Conservation (phyloP, 371 early-diverging fungal species). For the Mortierella sp. region DNA sequence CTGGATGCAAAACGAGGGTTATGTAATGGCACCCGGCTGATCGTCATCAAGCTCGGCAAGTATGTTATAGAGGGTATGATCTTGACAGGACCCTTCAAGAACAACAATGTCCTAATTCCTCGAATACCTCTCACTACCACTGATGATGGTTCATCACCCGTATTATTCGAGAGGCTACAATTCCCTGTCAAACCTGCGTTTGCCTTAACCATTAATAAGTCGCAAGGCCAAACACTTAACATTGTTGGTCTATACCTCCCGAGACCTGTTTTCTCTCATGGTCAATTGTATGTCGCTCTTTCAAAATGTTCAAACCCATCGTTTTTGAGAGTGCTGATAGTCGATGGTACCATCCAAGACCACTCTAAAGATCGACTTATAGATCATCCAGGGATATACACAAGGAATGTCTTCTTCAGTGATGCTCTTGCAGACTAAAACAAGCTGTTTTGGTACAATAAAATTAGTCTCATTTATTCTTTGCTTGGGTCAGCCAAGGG, state of each 20-base stretch:
- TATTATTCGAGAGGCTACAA: conserved; percentile 19
- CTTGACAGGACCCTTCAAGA: background rate
- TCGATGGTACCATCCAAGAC: too few species aligned
- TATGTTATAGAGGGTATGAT: background rate
- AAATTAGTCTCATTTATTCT: too few species aligned
- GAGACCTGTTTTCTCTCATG: conserved; percentile 28
- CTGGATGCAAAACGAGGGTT: too few species aligned
- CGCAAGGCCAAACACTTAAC: conserved; percentile 51
- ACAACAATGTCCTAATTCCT: background rate
- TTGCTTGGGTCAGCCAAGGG: too few species aligned
- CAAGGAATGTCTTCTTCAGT: too few species aligned
- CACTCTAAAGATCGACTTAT: too few species aligned
- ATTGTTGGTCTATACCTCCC: conserved; percentile 45
- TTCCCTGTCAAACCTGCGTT: conserved; percentile 47
- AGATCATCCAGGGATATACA: too few species aligned
- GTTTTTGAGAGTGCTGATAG: too few species aligned
- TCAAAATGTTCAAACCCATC: conserved; percentile 4
- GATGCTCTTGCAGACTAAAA: too few species aligned
- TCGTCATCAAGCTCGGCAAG: too few species aligned
- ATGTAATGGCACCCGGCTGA: too few species aligned
- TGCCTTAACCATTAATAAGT: conserved; percentile 51
- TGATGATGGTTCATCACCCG: background rate
- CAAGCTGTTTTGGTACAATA: too few species aligned
- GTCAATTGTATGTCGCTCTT: conserved; percentile 39
- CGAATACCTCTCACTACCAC: conserved; percentile 13